Evolutionary conservation across 140 eudicot genomes (phyloP), one percentile per base, ranked within the genome.

Genomic region (Cichorium intybus): DNA sequence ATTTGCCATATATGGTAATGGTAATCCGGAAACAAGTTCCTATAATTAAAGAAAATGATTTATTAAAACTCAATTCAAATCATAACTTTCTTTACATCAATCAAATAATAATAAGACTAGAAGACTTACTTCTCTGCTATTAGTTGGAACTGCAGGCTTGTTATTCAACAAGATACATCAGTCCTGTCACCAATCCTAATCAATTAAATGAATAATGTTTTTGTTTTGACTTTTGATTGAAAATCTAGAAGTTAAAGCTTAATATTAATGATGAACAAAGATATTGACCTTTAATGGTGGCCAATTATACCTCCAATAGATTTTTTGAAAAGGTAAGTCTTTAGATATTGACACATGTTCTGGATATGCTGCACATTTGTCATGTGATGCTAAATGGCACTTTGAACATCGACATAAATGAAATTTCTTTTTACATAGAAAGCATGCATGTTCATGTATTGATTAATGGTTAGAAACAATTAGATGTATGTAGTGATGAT

Each of bases 291-390:
- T 80, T 69, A 73, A 80, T 49, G 64, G 73, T 63, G 78, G 83
- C 87, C 90, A 85, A 73, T 82, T 79, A 79, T 92, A 96, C 75
- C 73, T 83, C 98, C 98, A 92, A 64, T 96, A 92, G 57, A 92
- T 77, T 53, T 73, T 87, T 82, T 81, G 78, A 27, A 78, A 80
- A 18, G 89, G 85, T 39, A 54, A 70, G 56, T 73, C 82, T 18
- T 65, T 64, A 48, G 78, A 37, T 48, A 35, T 77, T 20, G 66
- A 20, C 46, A 92, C 89, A 63, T 79, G 56, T 75, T 92, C 89
- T 6, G 95, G 95, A 70, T 68, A 93, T 68, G 99, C 76, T 37
- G 89, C 82, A 56, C 99, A 93, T 57, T 88, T 85, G 16, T 78
- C 87, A 63, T 93, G 96, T 69, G 94, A 85, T 29, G 99, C 99